Evolutionary conservation across 306 rosid species (phyloP).

Genomic region (Pterocarpus santalinus): DNA sequence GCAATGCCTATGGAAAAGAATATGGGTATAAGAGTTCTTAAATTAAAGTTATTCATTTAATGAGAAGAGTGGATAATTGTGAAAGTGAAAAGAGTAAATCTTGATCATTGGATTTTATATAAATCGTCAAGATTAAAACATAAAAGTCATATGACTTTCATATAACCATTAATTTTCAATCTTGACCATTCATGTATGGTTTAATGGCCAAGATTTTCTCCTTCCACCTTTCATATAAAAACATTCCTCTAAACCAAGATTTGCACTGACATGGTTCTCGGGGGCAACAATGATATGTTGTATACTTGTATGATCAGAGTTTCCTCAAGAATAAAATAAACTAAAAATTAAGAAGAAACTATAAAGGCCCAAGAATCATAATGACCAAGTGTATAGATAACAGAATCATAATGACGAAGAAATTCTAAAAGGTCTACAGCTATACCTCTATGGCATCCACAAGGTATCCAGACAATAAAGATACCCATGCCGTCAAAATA

Average conservation of each 20-base stretch:
- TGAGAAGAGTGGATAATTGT: no score
- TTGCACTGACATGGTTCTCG: constrained; percentile 4
- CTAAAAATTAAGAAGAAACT: neutral
- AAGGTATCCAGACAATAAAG: constrained; percentile 87
- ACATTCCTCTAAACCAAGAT: neutral
- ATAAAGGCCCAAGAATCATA: constrained; percentile 13
- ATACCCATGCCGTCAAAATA: constrained; percentile 81
- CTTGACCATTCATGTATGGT: no score
- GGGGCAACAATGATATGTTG: neutral
- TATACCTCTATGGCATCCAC: constrained; percentile 88
- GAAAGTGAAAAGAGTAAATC: no score
- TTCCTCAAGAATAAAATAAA: constrained; percentile 18
- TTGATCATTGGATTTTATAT: no score
- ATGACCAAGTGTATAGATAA: constrained; percentile 8
- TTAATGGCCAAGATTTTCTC: no score
- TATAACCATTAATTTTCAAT: no score
- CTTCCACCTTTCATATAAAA: no score
- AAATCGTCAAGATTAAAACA: no score
- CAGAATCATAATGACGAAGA: constrained; percentile 34
- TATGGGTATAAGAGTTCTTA: neutral
- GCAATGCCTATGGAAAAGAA: constrained; percentile 2
- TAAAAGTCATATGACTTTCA: no score
- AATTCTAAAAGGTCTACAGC: constrained; percentile 46
- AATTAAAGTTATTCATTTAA: neutral
- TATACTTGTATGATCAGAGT: constrained; percentile 26